Conservation (phyloP, 257 asterid species). For the Thymus quinquecostatus region DNA sequence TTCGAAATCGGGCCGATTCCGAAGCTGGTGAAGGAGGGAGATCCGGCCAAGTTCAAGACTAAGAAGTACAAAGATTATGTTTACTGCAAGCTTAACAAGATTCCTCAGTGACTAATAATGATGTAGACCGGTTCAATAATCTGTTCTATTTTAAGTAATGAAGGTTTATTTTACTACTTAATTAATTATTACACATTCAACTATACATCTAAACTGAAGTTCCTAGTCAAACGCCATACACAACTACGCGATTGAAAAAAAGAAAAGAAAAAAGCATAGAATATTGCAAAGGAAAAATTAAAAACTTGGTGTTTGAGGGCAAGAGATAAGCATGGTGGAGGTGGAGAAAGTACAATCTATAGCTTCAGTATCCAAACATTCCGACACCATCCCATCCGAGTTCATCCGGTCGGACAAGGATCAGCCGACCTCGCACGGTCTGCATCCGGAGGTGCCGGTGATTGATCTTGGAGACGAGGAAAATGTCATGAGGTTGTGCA, state of each 20-base stretch:
- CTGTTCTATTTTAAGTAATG: too few relatives aligned
- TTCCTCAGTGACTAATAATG: constrained; percentile 53
- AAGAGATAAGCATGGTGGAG: neutral
- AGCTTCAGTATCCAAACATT: constrained; percentile 38
- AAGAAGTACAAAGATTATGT: constrained; percentile 69
- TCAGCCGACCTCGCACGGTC: constrained; percentile 63
- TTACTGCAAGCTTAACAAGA: constrained; percentile 78
- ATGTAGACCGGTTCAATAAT: too few relatives aligned
- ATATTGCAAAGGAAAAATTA: neutral
- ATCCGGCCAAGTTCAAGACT: constrained; percentile 60
- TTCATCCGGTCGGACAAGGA: constrained; percentile 51
- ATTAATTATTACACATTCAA: neutral
- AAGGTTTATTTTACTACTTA: too few relatives aligned
- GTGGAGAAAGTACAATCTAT: constrained; percentile 50
- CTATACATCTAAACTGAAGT: neutral
- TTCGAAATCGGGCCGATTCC: constrained; percentile 63
- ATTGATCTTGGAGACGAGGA: constrained; percentile 28
- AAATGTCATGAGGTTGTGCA: constrained; percentile 26
- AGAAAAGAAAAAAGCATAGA: neutral
- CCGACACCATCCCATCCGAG: constrained; percentile 48
- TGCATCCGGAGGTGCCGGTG: constrained; percentile 29
- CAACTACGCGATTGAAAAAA: too few relatives aligned
- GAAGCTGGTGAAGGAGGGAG: constrained; percentile 46
- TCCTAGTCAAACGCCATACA: neutral
- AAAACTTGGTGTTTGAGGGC: neutral